Conservation (phyloP, 352 stramenopile species). For the Phytophthora sansomeana region DNA sequence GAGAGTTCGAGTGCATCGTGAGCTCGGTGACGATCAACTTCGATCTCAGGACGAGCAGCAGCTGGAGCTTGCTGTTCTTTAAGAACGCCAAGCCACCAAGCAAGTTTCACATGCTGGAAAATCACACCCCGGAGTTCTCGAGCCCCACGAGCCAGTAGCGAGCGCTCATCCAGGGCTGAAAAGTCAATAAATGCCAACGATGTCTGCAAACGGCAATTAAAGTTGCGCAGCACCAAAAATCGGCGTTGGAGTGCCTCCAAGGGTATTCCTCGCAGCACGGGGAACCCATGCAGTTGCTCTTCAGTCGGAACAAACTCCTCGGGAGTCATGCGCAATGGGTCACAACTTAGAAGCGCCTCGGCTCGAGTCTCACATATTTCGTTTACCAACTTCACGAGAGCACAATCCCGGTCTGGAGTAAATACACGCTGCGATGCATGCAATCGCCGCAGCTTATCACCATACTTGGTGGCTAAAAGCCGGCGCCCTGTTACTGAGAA, state of each 20-base stretch:
- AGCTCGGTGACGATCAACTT: constrained; percentile 84
- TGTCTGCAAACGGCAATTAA: constrained; percentile 88
- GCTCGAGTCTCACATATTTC: constrained; percentile 83
- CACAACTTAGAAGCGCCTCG: constrained; percentile 78
- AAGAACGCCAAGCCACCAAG: constrained; percentile 89
- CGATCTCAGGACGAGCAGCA: constrained; percentile 81
- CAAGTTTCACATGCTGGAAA: constrained; percentile 90
- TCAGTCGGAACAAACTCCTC: constrained; percentile 82
- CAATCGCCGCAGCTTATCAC: constrained; percentile 60
- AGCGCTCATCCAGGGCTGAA: constrained; percentile 64
- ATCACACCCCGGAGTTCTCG: constrained; percentile 71
- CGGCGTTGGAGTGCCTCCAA: constrained; percentile 72
- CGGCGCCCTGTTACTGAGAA: constrained; percentile 83
- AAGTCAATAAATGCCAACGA: constrained; percentile 90
- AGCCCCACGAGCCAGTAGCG: constrained; percentile 67
- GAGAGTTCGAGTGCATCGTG: constrained; percentile 67
- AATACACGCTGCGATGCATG: constrained; percentile 80
- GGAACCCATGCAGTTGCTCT: constrained; percentile 67
- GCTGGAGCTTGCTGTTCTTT: constrained; percentile 89
- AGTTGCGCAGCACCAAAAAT: constrained; percentile 89
- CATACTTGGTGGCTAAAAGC: constrained; percentile 79
- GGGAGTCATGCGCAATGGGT: constrained; percentile 84
- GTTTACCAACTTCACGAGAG: constrained; percentile 85
- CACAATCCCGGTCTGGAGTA: constrained; percentile 66
- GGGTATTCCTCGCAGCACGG: constrained; percentile 53